Conservation (phyloP, 768 basidiomycete genomes). For the Scleroderma citrinum region DNA sequence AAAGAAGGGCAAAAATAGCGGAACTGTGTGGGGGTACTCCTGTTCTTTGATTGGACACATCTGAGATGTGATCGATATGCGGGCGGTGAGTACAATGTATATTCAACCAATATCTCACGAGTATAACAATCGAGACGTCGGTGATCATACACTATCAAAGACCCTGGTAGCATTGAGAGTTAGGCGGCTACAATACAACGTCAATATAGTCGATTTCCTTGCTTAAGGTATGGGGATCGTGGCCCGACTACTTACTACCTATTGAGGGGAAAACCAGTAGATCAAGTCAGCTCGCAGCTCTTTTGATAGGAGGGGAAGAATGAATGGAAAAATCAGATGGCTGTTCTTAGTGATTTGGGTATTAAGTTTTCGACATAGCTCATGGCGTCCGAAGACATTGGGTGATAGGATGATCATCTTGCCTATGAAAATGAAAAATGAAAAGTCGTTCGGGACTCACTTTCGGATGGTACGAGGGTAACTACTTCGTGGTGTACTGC, state of each 20-base stretch:
- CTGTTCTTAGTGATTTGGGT: slow-evolving; percentile 13
- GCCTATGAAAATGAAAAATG: neutral
- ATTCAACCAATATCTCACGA: too few relatives aligned
- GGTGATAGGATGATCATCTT: neutral
- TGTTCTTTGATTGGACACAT: neutral
- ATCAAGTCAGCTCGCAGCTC: neutral
- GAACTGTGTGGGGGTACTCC: slow-evolving; percentile 25
- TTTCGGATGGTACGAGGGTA: neutral
- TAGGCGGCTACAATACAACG: too few relatives aligned
- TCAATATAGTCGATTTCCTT: too few relatives aligned
- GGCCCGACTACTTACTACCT: neutral
- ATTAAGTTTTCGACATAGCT: slow-evolving; percentile 8
- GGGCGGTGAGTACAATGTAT: neutral
- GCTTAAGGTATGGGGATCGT: neutral
- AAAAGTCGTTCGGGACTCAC: neutral
- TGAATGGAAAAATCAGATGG: slow-evolving; percentile 7
- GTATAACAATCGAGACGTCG: too few relatives aligned
- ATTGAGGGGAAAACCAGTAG: neutral
- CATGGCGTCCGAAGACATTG: slow-evolving; percentile 4
- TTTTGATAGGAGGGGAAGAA: neutral
- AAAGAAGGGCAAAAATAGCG: slow-evolving; percentile 47
- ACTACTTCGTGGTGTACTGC: too few relatives aligned
- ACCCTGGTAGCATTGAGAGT: too few relatives aligned
- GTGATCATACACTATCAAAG: too few relatives aligned
- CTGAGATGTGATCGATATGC: neutral